phyloP scores from a whole-genome alignment of 257 asterid species.

The Fraxinus americana region DNA sequence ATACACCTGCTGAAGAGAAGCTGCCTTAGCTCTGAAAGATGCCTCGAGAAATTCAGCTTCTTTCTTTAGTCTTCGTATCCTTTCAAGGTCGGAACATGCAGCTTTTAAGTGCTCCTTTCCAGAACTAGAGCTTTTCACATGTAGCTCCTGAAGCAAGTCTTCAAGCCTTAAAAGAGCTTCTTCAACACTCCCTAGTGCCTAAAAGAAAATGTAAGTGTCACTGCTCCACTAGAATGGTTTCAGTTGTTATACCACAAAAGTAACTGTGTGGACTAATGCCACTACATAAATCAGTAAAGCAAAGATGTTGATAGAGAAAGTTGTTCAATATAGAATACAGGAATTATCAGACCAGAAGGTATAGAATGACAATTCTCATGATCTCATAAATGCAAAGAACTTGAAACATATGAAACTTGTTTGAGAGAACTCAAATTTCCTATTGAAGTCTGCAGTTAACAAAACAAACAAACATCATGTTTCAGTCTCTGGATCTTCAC shows the following conservation, averaged over 20 bases:
- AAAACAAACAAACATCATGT: slow-evolving; percentile 8
- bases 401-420: not conserved
- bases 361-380: not conserved
- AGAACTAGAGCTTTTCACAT: slow-evolving; percentile 77
- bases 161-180: slow-evolving; percentile 87
- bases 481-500: slow-evolving; percentile 11
- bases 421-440: slow-evolving; percentile 21
- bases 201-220: slow-evolving; percentile 26
- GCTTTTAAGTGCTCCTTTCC: slow-evolving; percentile 93
- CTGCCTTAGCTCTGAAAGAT: slow-evolving; percentile 91
- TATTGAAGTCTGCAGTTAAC: slow-evolving; percentile 1
- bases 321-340: slow-evolving; percentile 9
- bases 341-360: slow-evolving; percentile 10
- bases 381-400: slow-evolving; percentile 10
- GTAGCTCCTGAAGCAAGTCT: slow-evolving; percentile 91
- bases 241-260: slow-evolving; percentile 15
- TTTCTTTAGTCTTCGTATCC: slow-evolving; percentile 83
- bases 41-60: slow-evolving; percentile 98
- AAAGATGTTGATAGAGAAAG: slow-evolving; percentile 8
- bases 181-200: slow-evolving; percentile 91
- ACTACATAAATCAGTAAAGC: slow-evolving; percentile 17
- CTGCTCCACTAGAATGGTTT: slow-evolving; percentile 25
- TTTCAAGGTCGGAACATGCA: slow-evolving; percentile 98
- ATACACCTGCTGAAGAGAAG: slow-evolving; percentile 77
- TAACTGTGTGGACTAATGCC: slow-evolving; percentile 13